Base-by-base conservation (phyloP, 2,329 filamentous ascomycete species). In the Penicillium sp. region DNA sequence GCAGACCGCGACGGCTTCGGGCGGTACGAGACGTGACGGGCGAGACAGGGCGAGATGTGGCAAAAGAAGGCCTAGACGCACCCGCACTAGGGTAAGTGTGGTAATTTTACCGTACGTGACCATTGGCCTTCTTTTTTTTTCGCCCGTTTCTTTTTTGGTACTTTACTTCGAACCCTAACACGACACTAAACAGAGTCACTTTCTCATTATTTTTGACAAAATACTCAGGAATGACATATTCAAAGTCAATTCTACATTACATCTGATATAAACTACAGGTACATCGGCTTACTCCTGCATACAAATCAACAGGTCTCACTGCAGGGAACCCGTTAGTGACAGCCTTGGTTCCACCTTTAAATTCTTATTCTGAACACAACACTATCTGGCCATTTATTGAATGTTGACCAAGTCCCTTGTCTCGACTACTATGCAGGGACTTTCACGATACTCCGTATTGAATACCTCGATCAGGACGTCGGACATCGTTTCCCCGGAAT, bases 1-100 rank as follows among this genome's bases (percentile, higher is more conserved):
- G 44, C 18, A 18, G 18, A 18, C 5, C 24, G 24, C 24, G 24
- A 27, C 24, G 24, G 24, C 24, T 27, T 27, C 24, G 24, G 24
- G 24, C 24, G 24, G 24, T 27, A 27, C 24, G 24, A 27, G 24
- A 53, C 55, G 55, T 61, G 45, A 63, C 61, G 52, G 56, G 57
- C 57, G 49, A 59, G 50, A 55, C 56, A 44, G n/a, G 43, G 43
- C 22, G 18, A 16, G 8, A 3, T 31, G 34, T 44, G 52, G 47
- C 47, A 32, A 54, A 21, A 22, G 10, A 10, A 10, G 40, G 32
- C 24, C 24, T 27, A 34, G 47, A 40, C 21, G 11, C 18, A 18
- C 22, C 57, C 49, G 59, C 43, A 59, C 48, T 9, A 14, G 54
- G 62, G 7, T 54, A 59, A 47, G 58, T 21, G 24, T 34, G 14